phyloP scores from a whole-genome alignment of 1,284 basidiomycete genomes.

The Naganishia liquefaciens region DNA sequence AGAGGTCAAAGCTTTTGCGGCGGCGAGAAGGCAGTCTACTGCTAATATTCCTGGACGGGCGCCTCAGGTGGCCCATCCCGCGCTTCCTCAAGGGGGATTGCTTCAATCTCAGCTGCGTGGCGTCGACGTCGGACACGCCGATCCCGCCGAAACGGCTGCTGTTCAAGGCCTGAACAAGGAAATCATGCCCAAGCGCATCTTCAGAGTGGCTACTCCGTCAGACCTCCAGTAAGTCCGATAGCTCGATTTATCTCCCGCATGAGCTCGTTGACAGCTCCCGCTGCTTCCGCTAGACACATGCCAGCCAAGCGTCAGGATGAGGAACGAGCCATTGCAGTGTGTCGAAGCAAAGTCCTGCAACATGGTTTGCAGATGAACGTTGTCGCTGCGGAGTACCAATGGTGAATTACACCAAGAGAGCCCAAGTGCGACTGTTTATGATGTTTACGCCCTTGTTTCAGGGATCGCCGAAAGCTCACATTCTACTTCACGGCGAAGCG shows the following conservation, averaged over 20 bases:
- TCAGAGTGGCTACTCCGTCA: conserved; percentile 80
- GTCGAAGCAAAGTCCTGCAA: conserved; percentile 84
- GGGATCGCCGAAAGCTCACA: conserved; percentile 94
- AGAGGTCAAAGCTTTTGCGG: conserved; percentile 61
- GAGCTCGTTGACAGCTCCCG: not conserved
- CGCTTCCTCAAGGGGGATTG: not conserved
- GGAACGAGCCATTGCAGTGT: conserved; percentile 84
- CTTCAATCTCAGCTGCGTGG: conserved; percentile 14
- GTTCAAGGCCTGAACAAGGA: conserved; percentile 65
- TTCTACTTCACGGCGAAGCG: conserved; percentile 97
- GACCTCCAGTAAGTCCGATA: conserved; percentile 72
- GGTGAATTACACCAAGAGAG: conserved; percentile 56
- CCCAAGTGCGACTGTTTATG: conserved; percentile 10
- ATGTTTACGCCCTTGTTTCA: conserved; percentile 44
- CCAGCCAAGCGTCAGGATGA: conserved; percentile 84
- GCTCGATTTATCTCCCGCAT: conserved; percentile 16
- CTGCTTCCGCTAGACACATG: conserved; percentile 61
- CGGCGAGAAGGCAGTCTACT: conserved; percentile 29
- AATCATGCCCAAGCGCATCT: conserved; percentile 94
- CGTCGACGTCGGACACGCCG: conserved; percentile 37
- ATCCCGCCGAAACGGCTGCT: conserved; percentile 42
- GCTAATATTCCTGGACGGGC: conserved; percentile 55
- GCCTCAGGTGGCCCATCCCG: not conserved
- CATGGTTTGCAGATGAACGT: conserved; percentile 97
- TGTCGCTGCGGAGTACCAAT: conserved; percentile 96